phyloP scores from a whole-genome alignment of 2,329 filamentous ascomycete species.

The Colletotrichum eremochloae region DNA sequence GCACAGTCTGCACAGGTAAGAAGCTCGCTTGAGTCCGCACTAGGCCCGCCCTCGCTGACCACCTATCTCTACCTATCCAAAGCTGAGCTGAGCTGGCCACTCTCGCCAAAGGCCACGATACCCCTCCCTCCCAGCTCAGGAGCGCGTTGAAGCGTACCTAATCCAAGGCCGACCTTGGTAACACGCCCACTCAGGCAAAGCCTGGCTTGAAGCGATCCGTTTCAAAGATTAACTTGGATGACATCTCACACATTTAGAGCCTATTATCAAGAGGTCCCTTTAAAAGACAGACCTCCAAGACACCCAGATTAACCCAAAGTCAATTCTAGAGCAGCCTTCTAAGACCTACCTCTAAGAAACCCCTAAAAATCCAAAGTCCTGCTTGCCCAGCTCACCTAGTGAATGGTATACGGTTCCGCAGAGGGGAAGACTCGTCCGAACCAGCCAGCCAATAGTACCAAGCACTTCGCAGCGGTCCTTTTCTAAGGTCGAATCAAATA shows the following conservation, averaged over 20 bases:
- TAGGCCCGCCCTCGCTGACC: too few species aligned
- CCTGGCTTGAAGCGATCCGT: conserved; percentile 51
- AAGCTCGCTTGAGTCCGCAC: too few species aligned
- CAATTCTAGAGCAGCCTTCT: conserved; percentile 62
- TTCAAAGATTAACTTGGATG: conserved; percentile 52
- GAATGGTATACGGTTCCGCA: background rate
- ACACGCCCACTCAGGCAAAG: conserved; percentile 52
- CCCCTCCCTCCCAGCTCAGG: conserved; percentile 46
- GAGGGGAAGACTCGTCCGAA: background rate
- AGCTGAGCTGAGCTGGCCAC: too few species aligned
- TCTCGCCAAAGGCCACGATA: too few species aligned
- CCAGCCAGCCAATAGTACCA: background rate
- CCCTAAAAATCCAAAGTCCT: background rate
- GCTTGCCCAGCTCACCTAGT: background rate
- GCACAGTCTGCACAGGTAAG: too few species aligned
- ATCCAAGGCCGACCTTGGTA: conserved; percentile 60
- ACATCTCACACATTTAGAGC: conserved; percentile 42
- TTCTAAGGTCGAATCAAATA: too few species aligned
- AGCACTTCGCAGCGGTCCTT: too few species aligned
- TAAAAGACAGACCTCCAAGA: conserved; percentile 49
- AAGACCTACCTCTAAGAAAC: conserved; percentile 68
- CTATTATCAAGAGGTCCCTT: conserved; percentile 63
- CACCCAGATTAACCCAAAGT: conserved; percentile 36
- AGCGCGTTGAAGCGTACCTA: conserved; percentile 56
- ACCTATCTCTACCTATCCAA: too few species aligned